phyloP scores from a whole-genome alignment of 2,329 filamentous ascomycete genomes.

The Penicillium glabrum region DNA sequence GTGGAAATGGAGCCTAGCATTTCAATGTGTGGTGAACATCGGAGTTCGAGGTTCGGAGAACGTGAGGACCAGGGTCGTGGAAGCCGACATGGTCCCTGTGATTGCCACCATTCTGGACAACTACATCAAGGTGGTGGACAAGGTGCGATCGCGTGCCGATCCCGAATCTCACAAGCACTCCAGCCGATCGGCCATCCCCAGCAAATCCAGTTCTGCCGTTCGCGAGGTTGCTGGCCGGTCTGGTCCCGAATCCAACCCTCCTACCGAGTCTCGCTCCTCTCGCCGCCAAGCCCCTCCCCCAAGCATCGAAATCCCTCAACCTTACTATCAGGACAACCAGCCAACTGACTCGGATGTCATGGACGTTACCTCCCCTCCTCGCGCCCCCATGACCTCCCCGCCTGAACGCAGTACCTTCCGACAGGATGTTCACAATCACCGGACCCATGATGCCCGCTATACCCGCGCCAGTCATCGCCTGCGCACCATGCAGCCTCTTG shows the following conservation, averaged over 20 bases:
- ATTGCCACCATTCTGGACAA: conserved; percentile 98
- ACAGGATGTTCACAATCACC: conserved; percentile 53
- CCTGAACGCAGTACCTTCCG: conserved; percentile 68
- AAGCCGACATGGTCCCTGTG: conserved; percentile 98
- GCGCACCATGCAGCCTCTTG: conserved; percentile 65
- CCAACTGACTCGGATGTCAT: conserved; percentile 52
- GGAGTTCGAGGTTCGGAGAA: conserved; percentile 92
- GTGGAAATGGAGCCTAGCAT: conserved; percentile 99
- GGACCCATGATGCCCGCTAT: conserved; percentile 40
- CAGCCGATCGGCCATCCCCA: conserved; percentile 23
- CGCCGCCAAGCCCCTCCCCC: conserved; percentile 81
- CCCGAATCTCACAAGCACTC: conserved; percentile 64
- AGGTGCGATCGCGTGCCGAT: conserved; percentile 82
- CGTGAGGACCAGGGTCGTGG: conserved; percentile 91
- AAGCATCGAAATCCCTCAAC: conserved; percentile 73
- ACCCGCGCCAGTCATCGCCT: conserved; percentile 50
- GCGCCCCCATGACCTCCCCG: conserved; percentile 67
- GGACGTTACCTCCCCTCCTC: conserved; percentile 63
- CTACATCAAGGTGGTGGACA: conserved; percentile 95
- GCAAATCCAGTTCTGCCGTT: conserved; percentile 26
- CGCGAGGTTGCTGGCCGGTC: conserved; percentile 24
- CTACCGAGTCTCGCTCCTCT: conserved; percentile 57
- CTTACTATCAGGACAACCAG: conserved; percentile 50
- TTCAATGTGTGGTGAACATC: conserved; percentile 99
- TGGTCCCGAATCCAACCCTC: conserved; percentile 55